These are phyloP conservation scores for Wickerhamiella sorbophila DNA, from an alignment of 805 yeast species.

Conservation along the genomic window DNA sequence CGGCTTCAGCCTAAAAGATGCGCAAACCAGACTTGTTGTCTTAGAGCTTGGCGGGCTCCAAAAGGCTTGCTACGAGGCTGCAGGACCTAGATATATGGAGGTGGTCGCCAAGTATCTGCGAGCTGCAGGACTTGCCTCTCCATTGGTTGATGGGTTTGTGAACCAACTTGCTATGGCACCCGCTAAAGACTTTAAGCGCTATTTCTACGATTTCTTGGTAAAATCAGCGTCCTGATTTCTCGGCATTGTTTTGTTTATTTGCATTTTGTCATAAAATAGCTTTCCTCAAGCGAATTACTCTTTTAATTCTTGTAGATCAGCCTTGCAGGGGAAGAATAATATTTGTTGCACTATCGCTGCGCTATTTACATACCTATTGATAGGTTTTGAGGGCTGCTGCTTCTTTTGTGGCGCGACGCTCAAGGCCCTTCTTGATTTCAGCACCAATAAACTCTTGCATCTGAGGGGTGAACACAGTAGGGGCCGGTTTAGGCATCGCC, in stretches of 20 bases:
- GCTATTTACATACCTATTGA: conserved; percentile 2
- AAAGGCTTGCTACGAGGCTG: conserved; percentile 42
- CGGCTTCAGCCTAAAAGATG: conserved; percentile 57
- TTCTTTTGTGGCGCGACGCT: conserved; percentile 10
- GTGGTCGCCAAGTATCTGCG: conserved; percentile 13
- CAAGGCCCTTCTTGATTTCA: conserved; percentile 20
- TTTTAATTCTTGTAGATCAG: too few relatives aligned
- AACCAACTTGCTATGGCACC: conserved; percentile 8
- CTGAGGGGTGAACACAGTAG: conserved; percentile 34
- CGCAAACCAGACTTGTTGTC: conserved; percentile 59
- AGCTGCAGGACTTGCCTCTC: conserved; percentile 14
- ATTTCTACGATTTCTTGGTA: conserved; percentile 12
- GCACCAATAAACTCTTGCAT: conserved; percentile 40
- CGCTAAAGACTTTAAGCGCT: conserved; percentile 17
- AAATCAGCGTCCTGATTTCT: background rate
- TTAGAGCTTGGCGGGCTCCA: conserved; percentile 61
- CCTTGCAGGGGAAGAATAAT: too few relatives aligned
- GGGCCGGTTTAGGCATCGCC: conserved; percentile 22
- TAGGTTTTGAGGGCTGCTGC: conserved; percentile 4
- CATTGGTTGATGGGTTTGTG: conserved; percentile 12
- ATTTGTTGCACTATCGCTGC: too few relatives aligned
- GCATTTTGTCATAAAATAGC: background rate
- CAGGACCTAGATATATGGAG: conserved; percentile 24
- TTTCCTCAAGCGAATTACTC: too few relatives aligned
- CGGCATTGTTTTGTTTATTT: too few relatives aligned